phyloP scores from a whole-genome alignment of 2,329 filamentous ascomycete species.

The Cladosporium colombiae region DNA sequence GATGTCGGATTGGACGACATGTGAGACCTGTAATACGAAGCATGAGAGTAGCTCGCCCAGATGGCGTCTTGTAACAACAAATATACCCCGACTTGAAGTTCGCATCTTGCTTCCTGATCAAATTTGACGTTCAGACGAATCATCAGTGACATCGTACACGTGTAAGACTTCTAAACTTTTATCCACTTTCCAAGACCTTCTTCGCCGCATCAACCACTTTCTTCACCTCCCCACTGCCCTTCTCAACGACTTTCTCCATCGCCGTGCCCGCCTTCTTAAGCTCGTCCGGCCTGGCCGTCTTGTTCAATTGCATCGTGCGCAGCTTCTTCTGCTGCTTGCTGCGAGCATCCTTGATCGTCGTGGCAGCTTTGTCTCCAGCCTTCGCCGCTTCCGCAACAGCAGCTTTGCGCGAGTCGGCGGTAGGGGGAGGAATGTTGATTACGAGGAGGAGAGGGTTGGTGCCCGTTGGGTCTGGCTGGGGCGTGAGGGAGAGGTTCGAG shows the following conservation, averaged over 20 bases:
- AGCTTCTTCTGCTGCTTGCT: constrained; percentile 52
- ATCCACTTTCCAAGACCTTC: constrained; percentile 45
- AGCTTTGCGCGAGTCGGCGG: constrained; percentile 51
- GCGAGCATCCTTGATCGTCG: constrained; percentile 45
- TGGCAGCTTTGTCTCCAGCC: constrained; percentile 46
- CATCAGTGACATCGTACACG: background rate
- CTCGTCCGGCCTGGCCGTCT: constrained; percentile 50
- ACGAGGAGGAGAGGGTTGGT: constrained; percentile 54
- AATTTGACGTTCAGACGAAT: background rate
- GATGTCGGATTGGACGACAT: constrained; percentile 16
- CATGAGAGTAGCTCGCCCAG: background rate
- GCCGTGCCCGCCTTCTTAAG: constrained; percentile 49
- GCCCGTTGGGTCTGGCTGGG: constrained; percentile 52
- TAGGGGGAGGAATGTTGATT: constrained; percentile 59
- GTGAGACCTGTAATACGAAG: constrained; percentile 3
- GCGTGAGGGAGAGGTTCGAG: constrained; percentile 52
- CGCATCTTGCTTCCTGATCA: background rate
- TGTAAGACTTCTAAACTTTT: background rate
- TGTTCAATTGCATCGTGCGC: constrained; percentile 45
- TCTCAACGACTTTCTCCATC: constrained; percentile 56
- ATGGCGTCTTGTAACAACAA: constrained; percentile 9
- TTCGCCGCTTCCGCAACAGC: constrained; percentile 35
- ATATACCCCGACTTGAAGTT: constrained; percentile 10
- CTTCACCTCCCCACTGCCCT: constrained; percentile 50
- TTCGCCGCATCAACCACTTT: constrained; percentile 51